Evolutionary conservation across 2,329 filamentous ascomycete species (phyloP).

Genomic region (Nannizziopsis barbatae): DNA sequence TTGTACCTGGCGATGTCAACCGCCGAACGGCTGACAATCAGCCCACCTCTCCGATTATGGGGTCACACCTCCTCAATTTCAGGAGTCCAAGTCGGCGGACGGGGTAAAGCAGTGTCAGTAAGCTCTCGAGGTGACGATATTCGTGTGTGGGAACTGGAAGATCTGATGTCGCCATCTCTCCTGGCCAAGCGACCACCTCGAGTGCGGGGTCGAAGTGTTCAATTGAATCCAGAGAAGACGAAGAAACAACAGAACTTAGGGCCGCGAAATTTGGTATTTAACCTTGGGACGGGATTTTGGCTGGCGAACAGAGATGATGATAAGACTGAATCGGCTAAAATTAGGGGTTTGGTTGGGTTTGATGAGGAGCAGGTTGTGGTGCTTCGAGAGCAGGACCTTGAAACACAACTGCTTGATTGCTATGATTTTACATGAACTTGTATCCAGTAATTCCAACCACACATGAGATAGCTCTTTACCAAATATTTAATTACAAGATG

Average conservation of each 20-base stretch:
- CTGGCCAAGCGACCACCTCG: slow-evolving; percentile 34
- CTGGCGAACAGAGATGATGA: slow-evolving; percentile 28
- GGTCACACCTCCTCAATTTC: slow-evolving; percentile 86
- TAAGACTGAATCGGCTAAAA: slow-evolving; percentile 34
- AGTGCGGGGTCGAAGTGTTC: slow-evolving; percentile 43
- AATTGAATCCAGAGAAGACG: slow-evolving; percentile 36
- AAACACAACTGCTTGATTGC: slow-evolving; percentile 62
- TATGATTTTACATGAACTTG: slow-evolving; percentile 66
- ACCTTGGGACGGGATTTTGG: slow-evolving; percentile 19
- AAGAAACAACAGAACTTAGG: slow-evolving; percentile 3
- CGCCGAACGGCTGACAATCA: slow-evolving; percentile 53
- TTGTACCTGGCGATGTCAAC: slow-evolving; percentile 71
- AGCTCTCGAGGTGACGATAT: slow-evolving; percentile 67
- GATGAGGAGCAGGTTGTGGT: slow-evolving; percentile 89
- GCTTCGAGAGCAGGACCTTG: slow-evolving; percentile 56
- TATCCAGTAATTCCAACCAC: background rate
- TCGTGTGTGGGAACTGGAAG: slow-evolving; percentile 82
- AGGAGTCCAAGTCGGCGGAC: slow-evolving; percentile 69
- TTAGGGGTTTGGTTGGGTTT: slow-evolving; percentile 64
- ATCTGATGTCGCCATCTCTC: slow-evolving; percentile 44
- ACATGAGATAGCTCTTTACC: too few species aligned
- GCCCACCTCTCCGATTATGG: slow-evolving; percentile 66
- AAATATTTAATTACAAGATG: background rate
- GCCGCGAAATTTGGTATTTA: background rate
- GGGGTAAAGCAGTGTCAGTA: slow-evolving; percentile 83